These are phyloP conservation scores for Penicillium pancosmium DNA, from an alignment of 495 filamentous ascomycete genomes.

Conservation along the genomic window DNA sequence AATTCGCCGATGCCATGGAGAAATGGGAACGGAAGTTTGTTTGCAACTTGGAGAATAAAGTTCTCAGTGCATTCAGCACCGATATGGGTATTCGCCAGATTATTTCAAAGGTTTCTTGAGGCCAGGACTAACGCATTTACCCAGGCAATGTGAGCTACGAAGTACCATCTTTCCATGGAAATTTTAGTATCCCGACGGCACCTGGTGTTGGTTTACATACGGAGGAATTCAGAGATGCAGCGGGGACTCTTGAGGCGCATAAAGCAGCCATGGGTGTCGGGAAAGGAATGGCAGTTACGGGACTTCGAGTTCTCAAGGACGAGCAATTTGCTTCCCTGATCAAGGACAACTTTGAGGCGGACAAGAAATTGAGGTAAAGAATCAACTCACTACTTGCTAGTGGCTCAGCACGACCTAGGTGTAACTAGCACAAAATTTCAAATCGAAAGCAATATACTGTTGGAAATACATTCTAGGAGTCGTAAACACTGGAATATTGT, in stretches of 20 bases:
- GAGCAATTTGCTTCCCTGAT: slow-evolving; percentile 39
- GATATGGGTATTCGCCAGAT: slow-evolving; percentile 35
- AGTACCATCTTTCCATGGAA: slow-evolving; percentile 60
- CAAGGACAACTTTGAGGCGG: background rate
- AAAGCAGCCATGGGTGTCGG: slow-evolving; percentile 50
- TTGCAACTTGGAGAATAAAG: slow-evolving; percentile 43
- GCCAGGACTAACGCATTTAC: background rate
- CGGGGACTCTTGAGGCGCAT: slow-evolving; percentile 52
- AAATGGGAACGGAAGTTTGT: slow-evolving; percentile 45
- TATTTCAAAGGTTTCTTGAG: background rate
- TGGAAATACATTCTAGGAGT: no score
- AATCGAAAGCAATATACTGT: no score
- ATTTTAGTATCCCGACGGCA: slow-evolving; percentile 51
- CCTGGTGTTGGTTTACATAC: slow-evolving; percentile 54
- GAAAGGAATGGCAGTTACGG: slow-evolving; percentile 59
- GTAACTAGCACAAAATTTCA: no score
- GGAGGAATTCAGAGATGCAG: slow-evolving; percentile 54
- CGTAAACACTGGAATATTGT: no score
- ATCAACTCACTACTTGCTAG: no score
- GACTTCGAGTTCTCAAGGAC: slow-evolving; percentile 50
- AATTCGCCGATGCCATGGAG: slow-evolving; percentile 53
- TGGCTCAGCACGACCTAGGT: no score
- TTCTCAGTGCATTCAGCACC: slow-evolving; percentile 33
- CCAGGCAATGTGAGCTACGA: slow-evolving; percentile 61
- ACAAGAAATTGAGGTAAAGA: background rate